Evolutionary conservation across 352 stramenopile species (phyloP), one percentile per base, ranked within the genome.

Genomic region (Phytophthora capsici): DNA sequence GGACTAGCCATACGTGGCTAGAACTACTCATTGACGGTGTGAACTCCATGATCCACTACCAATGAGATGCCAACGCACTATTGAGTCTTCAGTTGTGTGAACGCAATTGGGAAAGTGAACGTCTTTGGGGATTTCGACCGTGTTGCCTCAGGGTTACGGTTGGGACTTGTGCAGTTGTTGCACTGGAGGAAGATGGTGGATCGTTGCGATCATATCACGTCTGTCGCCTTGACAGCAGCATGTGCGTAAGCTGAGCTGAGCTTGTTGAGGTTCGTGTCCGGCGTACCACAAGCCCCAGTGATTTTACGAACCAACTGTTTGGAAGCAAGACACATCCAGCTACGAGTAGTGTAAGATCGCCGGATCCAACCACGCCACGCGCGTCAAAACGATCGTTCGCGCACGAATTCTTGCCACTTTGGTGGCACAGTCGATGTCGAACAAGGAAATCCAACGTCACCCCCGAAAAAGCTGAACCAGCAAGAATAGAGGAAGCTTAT

Each of bases 101-200:
- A 55, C 23, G 52, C 61, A 71, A 60, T 50, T 72, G 19, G 22
- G 19, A 64, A 66, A 72, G 45, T 68, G 64, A 55, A 23, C 22
- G 10, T 32, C 19, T 17, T 0, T 34, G 28, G 28, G 28, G 8
- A 0, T 34, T 34, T 32, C 28, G 28, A 32, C 0, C 28, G 22
- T 17, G 44, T 43, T 38, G 38, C 32, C 25, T 41, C 43, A 37
- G 17, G 49, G 58, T 60, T 66, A 41, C 14, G 56, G 30, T 41
- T 51, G 32, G 23, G 9, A 47, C 22, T 28, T 49, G 34, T 44
- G 19, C 34, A 57, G 56, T 55, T 56, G 52, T 36, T 60, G 22
- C n/a, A 20, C n/a, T 41, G 5, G 32, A 26, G n/a, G 38, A 49
- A 34, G 41, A 62, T 45, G 53, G 40, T 44, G 30, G 41, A 45